These are phyloP conservation scores for Cadophora gregata DNA, from an alignment of 2,329 filamentous ascomycete species.

Conservation along the genomic window DNA sequence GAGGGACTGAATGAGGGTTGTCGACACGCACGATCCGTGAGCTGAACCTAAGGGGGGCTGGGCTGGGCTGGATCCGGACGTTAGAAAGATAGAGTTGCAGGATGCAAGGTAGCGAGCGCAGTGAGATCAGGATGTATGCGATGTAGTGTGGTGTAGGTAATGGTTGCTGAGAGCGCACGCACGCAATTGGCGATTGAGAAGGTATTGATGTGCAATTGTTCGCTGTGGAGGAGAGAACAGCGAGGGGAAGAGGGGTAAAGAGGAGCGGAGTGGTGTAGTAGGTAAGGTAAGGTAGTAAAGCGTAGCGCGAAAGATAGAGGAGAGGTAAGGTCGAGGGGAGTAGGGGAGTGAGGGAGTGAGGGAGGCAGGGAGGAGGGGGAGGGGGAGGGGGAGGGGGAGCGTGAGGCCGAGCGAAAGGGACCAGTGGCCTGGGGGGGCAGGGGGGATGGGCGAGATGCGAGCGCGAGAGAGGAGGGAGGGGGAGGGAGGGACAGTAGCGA, in stretches of 20 bases:
- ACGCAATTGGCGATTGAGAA: constrained; percentile 14
- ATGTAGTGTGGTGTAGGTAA: not conserved
- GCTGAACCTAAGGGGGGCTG: not conserved
- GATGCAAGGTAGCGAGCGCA: not conserved
- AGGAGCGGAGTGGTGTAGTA: not conserved
- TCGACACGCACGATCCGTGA: constrained; percentile 12
- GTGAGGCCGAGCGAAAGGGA: not conserved
- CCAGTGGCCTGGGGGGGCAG: not conserved
- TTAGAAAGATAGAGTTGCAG: not conserved
- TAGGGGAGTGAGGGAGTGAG: constrained; percentile 5
- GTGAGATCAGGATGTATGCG: not conserved
- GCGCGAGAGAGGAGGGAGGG: not conserved
- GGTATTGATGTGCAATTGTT: constrained; percentile 13
- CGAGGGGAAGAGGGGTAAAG: constrained; percentile 7
- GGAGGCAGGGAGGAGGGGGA: not conserved
- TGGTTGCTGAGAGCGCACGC: not conserved
- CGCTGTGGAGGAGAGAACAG: constrained; percentile 6
- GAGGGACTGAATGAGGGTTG: constrained; percentile 12
- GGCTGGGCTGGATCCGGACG: constrained; percentile 15
- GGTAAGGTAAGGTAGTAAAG: no score
- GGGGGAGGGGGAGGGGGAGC: not conserved
- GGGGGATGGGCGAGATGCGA: not conserved
- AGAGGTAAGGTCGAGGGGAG: not conserved
- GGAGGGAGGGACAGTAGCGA: not conserved
- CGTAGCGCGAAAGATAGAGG: not conserved